These are phyloP conservation scores for Microsporum canis DNA, from an alignment of 2,329 filamentous ascomycete genomes.

Conservation along the genomic window DNA sequence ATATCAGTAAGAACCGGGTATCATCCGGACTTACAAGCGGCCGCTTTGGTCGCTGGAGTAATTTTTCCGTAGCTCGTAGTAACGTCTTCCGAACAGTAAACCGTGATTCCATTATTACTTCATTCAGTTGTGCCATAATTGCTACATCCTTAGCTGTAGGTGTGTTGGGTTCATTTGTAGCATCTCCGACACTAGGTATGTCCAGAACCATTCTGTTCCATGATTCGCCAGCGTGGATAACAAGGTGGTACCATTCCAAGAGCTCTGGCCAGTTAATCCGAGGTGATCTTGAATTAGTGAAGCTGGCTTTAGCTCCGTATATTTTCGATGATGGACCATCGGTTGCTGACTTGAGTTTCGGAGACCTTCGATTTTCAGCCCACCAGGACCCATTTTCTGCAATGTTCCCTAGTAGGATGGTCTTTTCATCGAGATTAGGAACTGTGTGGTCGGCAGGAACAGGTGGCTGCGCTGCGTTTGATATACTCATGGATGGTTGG, in stretches of 20 bases:
- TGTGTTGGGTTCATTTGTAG: constrained; percentile 12
- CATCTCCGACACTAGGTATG: constrained; percentile 28
- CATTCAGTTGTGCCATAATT: constrained; percentile 39
- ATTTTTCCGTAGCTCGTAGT: constrained; percentile 64
- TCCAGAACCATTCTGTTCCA: constrained; percentile 54
- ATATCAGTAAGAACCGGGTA: constrained; percentile 64
- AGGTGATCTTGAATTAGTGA: constrained; percentile 51
- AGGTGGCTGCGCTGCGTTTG: background rate
- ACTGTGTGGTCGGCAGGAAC: constrained; percentile 27
- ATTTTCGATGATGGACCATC: constrained; percentile 25
- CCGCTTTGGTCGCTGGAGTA: constrained; percentile 68
- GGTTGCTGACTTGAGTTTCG: constrained; percentile 24
- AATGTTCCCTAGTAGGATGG: constrained; percentile 60
- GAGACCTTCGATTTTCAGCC: constrained; percentile 47
- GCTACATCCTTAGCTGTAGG: constrained; percentile 32
- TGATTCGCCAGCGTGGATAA: constrained; percentile 54
- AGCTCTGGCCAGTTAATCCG: constrained; percentile 65
- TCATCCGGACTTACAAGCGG: constrained; percentile 57
- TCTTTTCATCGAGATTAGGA: constrained; percentile 61
- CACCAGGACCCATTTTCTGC: constrained; percentile 77
- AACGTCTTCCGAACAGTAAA: constrained; percentile 57
- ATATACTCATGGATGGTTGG: constrained; percentile 17
- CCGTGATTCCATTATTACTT: constrained; percentile 50
- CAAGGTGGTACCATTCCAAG: constrained; percentile 59
- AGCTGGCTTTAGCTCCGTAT: constrained; percentile 13